Conservation (phyloP, 1,284 basidiomycete species). For the Flammula alnicola region DNA sequence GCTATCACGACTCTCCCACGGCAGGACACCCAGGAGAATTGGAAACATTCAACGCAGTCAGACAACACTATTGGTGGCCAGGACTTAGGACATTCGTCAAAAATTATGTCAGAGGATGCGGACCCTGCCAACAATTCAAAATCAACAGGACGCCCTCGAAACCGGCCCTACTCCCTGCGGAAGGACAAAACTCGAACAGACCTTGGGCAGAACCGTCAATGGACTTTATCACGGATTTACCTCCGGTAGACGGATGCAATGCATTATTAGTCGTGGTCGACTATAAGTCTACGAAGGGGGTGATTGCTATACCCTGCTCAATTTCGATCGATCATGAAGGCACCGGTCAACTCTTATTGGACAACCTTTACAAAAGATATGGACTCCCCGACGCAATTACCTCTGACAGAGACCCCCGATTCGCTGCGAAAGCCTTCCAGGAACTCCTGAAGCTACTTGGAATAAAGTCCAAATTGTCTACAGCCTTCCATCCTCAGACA, state of each 20-base stretch:
- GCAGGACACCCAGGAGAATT: conserved; percentile 19
- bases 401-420: conserved; percentile 31
- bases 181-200: conserved; percentile 14
- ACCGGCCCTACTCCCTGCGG: conserved; percentile 22
- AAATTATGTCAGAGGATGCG: conserved; percentile 27
- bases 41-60: conserved; percentile 13
- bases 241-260: conserved; percentile 33
- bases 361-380: conserved; percentile 23
- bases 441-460: conserved; percentile 28
- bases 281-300: conserved; percentile 43
- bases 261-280: conserved; percentile 38
- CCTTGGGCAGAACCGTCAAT: conserved; percentile 28
- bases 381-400: conserved; percentile 32
- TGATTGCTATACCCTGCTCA: conserved; percentile 38
- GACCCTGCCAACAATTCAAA: conserved; percentile 17
- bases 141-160: conserved; percentile 14
- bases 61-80: conserved; percentile 25
- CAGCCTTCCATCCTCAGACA: conserved; percentile 37
- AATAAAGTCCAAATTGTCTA: conserved; percentile 29
- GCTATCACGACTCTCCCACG: not conserved
- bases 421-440: conserved; percentile 25
- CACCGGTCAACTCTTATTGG: conserved; percentile 26
- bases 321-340: conserved; percentile 24
- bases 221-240: conserved; percentile 39
- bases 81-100: conserved; percentile 21